phyloP scores from a whole-genome alignment of 148 eudicot genomes.

The Hydrangea macrophylla region DNA sequence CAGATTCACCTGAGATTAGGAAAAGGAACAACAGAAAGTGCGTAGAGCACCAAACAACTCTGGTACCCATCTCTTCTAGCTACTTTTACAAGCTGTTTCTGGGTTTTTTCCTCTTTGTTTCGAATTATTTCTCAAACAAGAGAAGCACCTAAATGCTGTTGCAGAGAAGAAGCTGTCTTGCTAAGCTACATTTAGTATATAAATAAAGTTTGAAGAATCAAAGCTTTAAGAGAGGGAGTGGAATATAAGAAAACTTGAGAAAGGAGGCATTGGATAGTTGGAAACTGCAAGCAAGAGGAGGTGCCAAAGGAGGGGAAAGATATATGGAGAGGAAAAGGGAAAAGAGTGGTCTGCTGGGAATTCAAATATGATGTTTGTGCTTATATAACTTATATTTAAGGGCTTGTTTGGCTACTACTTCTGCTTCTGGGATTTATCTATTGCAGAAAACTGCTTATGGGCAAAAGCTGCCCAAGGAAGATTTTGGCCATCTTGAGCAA shows the following conservation, averaged over 20 bases:
- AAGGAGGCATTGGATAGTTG: slow-evolving; percentile 67
- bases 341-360: slow-evolving; percentile 38
- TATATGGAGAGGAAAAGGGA: slow-evolving; percentile 13
- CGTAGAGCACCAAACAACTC: slow-evolving; percentile 25
- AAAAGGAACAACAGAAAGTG: slow-evolving; percentile 43
- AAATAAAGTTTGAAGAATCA: slow-evolving; percentile 56
- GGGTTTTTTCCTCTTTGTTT: background rate
- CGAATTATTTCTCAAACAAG: slow-evolving; percentile 23
- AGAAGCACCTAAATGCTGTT: slow-evolving; percentile 21
- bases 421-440: no score
- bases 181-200: slow-evolving; percentile 18
- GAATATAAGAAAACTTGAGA: slow-evolving; percentile 80
- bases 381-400: slow-evolving; percentile 5
- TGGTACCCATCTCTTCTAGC: slow-evolving; percentile 34
- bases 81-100: background rate
- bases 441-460: no score
- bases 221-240: slow-evolving; percentile 41
- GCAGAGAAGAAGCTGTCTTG: slow-evolving; percentile 34
- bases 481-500: no score
- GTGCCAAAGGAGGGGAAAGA: slow-evolving; percentile 26
- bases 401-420: no score
- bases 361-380: slow-evolving; percentile 36
- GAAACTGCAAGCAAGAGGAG: slow-evolving; percentile 57
- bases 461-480: no score
- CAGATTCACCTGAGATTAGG: slow-evolving; percentile 55